phyloP scores from a whole-genome alignment of 306 rosid genomes.

The Malus orientalis region DNA sequence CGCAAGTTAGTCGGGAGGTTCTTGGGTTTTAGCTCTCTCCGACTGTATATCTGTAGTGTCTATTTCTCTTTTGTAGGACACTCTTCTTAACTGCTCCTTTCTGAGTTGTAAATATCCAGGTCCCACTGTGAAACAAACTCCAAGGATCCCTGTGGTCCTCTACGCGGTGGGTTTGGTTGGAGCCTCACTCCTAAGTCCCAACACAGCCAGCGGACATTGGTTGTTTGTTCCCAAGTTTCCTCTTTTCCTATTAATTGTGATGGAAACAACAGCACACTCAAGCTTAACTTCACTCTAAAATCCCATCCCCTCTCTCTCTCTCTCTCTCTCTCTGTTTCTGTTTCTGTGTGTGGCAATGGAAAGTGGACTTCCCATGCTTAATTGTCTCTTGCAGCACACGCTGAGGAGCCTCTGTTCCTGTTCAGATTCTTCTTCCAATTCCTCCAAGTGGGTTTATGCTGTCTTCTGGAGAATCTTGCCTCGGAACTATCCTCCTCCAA shows the following conservation, averaged over 20 bases:
- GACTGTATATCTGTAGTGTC: no score
- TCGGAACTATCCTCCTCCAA: constrained; percentile 84
- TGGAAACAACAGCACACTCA: constrained; percentile 7
- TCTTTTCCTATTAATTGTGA: constrained; percentile 22
- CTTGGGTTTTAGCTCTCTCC: no score
- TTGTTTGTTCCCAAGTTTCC: not conserved
- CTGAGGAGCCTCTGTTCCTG: constrained; percentile 57
- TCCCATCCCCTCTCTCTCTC: constrained; percentile 3
- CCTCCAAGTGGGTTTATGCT: constrained; percentile 87
- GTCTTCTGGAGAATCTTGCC: constrained; percentile 86
- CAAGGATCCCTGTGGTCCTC: constrained; percentile 15
- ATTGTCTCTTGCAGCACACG: constrained; percentile 71
- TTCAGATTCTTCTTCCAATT: constrained; percentile 32
- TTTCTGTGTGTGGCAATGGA: constrained; percentile 44
- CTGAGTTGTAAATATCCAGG: constrained; percentile 22
- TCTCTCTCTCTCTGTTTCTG: constrained; percentile 7
- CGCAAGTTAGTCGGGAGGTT: no score
- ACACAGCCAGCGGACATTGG: constrained; percentile 30
- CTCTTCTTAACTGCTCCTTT: not conserved
- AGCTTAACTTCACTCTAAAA: not conserved
- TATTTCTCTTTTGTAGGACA: no score
- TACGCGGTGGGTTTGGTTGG: constrained; percentile 26
- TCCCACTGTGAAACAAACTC: constrained; percentile 41
- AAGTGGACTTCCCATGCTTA: constrained; percentile 60
- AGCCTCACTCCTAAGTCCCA: constrained; percentile 22